phyloP scores from a whole-genome alignment of 306 rosid genomes.

The Acacia acuminata region DNA sequence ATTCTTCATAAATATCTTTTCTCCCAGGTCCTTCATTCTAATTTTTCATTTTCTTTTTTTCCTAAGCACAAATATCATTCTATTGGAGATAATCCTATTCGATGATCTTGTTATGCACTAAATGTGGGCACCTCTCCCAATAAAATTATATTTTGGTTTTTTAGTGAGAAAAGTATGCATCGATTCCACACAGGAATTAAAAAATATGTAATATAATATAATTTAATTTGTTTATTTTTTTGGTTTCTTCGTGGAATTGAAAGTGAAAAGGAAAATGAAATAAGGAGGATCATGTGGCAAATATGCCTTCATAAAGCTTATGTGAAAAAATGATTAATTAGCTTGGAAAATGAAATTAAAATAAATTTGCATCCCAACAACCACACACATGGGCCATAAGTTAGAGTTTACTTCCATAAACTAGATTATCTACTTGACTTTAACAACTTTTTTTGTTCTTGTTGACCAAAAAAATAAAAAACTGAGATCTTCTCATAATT shows the following conservation, averaged over 20 bases:
- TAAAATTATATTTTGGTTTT: too few species aligned
- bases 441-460: neutral
- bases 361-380: slow-evolving; percentile 4
- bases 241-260: neutral
- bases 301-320: neutral
- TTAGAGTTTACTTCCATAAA: neutral
- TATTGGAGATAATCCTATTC: too few species aligned
- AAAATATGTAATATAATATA: neutral
- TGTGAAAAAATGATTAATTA: neutral
- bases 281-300: neutral
- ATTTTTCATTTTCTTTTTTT: too few species aligned
- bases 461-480: neutral
- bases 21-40: too few species aligned
- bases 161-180: too few species aligned
- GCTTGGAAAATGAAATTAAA: neutral
- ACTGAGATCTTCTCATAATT: neutral
- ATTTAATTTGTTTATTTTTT: neutral
- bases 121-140: too few species aligned
- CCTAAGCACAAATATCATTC: too few species aligned
- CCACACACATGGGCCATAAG: neutral
- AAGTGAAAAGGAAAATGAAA: neutral
- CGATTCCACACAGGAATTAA: too few species aligned
- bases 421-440: neutral
- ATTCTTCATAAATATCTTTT: too few species aligned
- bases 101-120: too few species aligned